These are phyloP conservation scores for Discostella stelligeroides DNA, from an alignment of 108 stramenopile species.

Conservation along the genomic window DNA sequence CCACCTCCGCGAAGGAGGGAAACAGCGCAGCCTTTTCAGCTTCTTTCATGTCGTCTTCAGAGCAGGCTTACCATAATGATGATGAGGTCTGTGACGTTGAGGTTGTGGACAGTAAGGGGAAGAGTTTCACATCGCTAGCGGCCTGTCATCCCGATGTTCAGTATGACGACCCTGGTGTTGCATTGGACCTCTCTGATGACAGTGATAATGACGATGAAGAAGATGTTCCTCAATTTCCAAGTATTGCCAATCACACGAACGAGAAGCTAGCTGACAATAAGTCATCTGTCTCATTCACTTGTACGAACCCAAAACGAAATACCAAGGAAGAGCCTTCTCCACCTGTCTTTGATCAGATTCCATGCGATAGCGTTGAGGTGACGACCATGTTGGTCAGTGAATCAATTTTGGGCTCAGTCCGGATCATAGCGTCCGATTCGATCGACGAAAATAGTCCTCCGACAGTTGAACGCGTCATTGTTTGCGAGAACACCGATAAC, in stretches of 20 bases:
- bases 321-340: not conserved
- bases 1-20: too few relatives aligned
- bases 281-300: too few relatives aligned
- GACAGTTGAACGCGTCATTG: slow-evolving; percentile 6
- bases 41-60: too few relatives aligned
- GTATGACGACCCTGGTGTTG: slow-evolving; percentile 19
- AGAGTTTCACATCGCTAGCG: too few relatives aligned
- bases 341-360: not conserved
- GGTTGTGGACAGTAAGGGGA: too few relatives aligned
- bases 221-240: slow-evolving; percentile 12
- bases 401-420: slow-evolving; percentile 9
- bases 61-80: too few relatives aligned
- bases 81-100: too few relatives aligned
- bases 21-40: too few relatives aligned
- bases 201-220: slow-evolving; percentile 27
- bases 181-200: slow-evolving; percentile 17
- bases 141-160: slow-evolving; percentile 1
- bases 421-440: not conserved
- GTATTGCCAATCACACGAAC: slow-evolving; percentile 30
- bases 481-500: not conserved
- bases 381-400: not conserved
- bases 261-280: not conserved
- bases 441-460: slow-evolving; percentile 17
- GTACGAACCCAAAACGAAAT: not conserved
- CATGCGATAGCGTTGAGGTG: slow-evolving; percentile 16